Conservation (phyloP, 108 stramenopile genomes). For the Nannochloropsis oceanica region DNA sequence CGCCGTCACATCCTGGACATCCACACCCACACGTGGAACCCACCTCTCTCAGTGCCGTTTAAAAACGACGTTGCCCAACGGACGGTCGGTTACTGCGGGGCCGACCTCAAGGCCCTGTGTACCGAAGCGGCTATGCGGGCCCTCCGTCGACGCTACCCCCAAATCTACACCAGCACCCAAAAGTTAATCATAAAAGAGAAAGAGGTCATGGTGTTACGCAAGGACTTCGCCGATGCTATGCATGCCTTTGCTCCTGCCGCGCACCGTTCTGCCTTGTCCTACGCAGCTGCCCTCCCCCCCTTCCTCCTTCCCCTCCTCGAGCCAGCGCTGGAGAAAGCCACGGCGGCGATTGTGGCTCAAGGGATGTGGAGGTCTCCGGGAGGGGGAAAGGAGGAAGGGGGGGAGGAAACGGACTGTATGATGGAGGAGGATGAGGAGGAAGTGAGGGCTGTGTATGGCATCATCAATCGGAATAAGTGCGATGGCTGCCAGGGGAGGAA, state of each 20-base stretch:
- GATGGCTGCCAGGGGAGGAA: background rate
- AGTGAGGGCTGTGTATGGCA: background rate
- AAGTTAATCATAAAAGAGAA: conserved; percentile 9
- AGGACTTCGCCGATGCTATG: background rate
- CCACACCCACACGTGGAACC: conserved; percentile 18
- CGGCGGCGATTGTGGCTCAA: background rate
- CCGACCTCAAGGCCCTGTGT: conserved; percentile 31
- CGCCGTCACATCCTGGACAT: conserved; percentile 14
- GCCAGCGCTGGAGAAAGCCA: background rate
- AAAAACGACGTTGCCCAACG: conserved; percentile 12
- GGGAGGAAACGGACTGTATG: background rate
- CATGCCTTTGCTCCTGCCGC: background rate
- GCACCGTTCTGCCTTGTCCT: background rate
- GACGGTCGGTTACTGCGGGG: conserved; percentile 25
- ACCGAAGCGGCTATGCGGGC: conserved; percentile 22
- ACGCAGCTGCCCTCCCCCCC: background rate
- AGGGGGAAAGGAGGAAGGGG: background rate
- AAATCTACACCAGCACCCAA: conserved; percentile 15
- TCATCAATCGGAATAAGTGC: background rate
- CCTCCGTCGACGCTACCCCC: conserved; percentile 20
- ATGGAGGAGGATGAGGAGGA: background rate
- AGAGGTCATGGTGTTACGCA: conserved; percentile 1
- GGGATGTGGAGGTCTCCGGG: background rate
- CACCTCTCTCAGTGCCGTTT: background rate
- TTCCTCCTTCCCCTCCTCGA: background rate